These are phyloP conservation scores for Hypholoma sublateritium DNA, from an alignment of 768 basidiomycete species.

Conservation along the genomic window DNA sequence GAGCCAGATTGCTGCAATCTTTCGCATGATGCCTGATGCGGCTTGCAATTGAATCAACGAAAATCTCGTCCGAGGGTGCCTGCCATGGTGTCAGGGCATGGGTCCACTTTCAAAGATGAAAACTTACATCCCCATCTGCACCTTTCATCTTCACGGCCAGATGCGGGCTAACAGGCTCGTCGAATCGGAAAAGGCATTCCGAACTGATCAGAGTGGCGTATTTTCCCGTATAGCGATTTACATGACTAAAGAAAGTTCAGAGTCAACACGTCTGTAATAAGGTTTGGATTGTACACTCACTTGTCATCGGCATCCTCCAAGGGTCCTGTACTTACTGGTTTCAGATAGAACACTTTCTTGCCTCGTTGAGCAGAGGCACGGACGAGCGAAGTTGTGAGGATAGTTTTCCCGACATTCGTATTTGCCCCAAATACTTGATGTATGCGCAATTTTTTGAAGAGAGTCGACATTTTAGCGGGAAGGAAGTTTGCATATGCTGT, in stretches of 20 bases:
- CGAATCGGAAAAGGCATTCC: constrained; percentile 78
- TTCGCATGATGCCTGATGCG: constrained; percentile 59
- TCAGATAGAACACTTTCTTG: constrained; percentile 66
- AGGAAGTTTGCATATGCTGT: too few relatives aligned
- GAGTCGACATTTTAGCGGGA: constrained; percentile 59
- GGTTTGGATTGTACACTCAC: constrained; percentile 40
- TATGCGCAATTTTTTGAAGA: constrained; percentile 82
- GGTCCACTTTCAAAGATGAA: background rate
- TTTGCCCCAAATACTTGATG: constrained; percentile 96
- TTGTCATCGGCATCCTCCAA: constrained; percentile 79
- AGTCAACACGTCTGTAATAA: background rate
- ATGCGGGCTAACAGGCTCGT: constrained; percentile 93
- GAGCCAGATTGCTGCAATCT: constrained; percentile 29
- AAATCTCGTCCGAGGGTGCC: constrained; percentile 65
- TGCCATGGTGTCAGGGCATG: constrained; percentile 15
- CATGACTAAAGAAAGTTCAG: constrained; percentile 50
- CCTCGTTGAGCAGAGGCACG: constrained; percentile 66
- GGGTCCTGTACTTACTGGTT: constrained; percentile 91
- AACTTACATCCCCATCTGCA: constrained; percentile 26
- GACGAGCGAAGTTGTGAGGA: constrained; percentile 82
- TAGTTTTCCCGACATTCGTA: constrained; percentile 94
- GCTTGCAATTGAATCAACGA: constrained; percentile 62
- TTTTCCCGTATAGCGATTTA: constrained; percentile 49
- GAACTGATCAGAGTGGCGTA: constrained; percentile 44
- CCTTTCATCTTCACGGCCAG: constrained; percentile 65